Evolutionary conservation across 2,329 filamentous ascomycete species (phyloP), one percentile per base, ranked within the genome.

Genomic region (Fusarium dlaminii): DNA sequence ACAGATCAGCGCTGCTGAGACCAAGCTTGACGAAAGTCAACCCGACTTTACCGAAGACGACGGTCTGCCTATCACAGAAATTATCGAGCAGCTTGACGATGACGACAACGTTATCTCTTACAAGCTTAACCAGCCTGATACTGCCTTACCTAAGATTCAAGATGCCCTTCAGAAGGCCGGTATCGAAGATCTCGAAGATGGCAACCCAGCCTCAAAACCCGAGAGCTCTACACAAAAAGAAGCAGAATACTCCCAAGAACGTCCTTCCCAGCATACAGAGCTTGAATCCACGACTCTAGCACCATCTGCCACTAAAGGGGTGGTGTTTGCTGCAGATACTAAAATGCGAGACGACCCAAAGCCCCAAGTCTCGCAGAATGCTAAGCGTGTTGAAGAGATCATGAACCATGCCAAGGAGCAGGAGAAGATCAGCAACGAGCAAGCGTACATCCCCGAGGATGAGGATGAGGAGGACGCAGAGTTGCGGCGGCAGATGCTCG

Each of bases 51-150:
- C 85, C 59, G 90, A 93, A 68, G 92, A 93, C 68, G 90, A 91
- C 18, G 91, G 91, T 3, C 85, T 95, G 58, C 93, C 95, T 1
- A 89, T 98, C 66, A 95, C 93, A 37, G 96, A 98, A 77, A 98
- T 99, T 74, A 87, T 94, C 62, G 96, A 99, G 82, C 91, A 97
- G 83, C 86, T 98, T 30, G 96, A 98, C 79, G 95, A 98, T 14
- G 90, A 97, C 17, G 96, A 92, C 63, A 96, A 97, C 78, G 89
- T 98, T 8, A 82, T 98, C 56, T 93, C 90, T 1, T 90, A 88
- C 75, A 89, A 85, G 63, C 84, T 92, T 36, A 89, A 90, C 42
- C 89, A 85, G n/a, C 92, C 94, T 0, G 92, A 91, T 12, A 89
- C 92, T 59, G 85, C 88, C 20, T 89, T 93, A 24, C 86, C 90